Conservation (phyloP, 2,329 filamentous ascomycete species). For the Neofusicoccum sp. region DNA sequence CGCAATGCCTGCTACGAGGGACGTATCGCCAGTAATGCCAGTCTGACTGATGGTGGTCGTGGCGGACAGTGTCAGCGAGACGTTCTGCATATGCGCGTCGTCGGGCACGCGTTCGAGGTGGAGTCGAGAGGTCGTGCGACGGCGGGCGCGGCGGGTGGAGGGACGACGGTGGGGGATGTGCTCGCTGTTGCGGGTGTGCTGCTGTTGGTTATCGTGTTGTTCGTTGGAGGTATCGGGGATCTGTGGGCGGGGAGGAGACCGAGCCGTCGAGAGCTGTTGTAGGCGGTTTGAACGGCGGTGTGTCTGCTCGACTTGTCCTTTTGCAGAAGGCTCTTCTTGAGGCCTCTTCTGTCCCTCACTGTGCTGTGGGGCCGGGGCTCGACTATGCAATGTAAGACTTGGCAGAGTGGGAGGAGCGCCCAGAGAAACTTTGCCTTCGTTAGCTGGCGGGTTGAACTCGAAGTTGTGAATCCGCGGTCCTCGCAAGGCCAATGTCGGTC, state of each 20-base stretch:
- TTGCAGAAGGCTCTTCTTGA: too few relatives aligned
- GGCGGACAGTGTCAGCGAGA: neutral
- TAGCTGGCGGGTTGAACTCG: neutral
- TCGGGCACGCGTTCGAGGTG: constrained; percentile 40
- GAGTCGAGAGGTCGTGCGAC: constrained; percentile 33
- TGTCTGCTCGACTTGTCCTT: neutral
- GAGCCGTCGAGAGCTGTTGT: too few relatives aligned
- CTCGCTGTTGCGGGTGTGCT: neutral
- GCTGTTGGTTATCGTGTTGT: neutral
- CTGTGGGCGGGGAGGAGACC: too few relatives aligned
- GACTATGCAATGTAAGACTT: neutral
- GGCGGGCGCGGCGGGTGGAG: constrained; percentile 23
- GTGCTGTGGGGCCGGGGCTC: neutral
- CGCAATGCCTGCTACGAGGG: neutral
- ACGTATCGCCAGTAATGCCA: neutral
- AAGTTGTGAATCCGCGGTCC: neutral
- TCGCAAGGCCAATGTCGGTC: neutral
- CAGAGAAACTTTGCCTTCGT: too few relatives aligned
- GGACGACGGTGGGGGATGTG: constrained; percentile 4
- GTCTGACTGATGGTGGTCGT: neutral
- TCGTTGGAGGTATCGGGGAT: neutral
- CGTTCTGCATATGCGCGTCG: constrained; percentile 27
- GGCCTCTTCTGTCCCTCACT: too few relatives aligned
- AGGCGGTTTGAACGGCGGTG: neutral
- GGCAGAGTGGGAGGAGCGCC: too few relatives aligned